Evolutionary conservation across 306 rosid species (phyloP), one percentile per base, ranked within the genome.

Genomic region (Cicer yamashitae): DNA sequence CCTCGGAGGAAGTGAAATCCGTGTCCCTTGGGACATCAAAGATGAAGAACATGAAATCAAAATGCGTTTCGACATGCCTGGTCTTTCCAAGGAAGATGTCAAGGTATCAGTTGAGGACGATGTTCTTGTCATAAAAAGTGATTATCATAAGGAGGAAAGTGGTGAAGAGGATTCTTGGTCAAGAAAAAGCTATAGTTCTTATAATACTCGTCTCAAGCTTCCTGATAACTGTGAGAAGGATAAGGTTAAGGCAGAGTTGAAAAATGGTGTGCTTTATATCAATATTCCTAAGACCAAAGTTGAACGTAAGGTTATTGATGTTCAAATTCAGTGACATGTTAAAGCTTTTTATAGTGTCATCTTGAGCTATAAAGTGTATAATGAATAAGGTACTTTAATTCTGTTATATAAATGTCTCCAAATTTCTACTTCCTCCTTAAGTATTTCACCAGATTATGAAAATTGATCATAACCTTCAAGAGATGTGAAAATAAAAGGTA

Each of bases 41-140:
- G 96, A 93, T 1, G 87, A 86, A 3, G 96, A 93, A 39, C 43
- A 89, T 1, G 90, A 89, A 72, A 84, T 93, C 71, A 88, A 51
- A 70, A 78, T 91, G 90, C 72, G 97, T 65, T 87, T 91, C 20
- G 97, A 93, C 90, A 89, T 93, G 96, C 98, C 97, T 0, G 98
- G 98, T 18, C 86, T 93, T 1, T 84, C 90, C 8, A 93, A 89
- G 71, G 92, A 89, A 25, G 88, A 91, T 62, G 94, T 91, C 20
- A 91, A 88, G 68, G 91, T 93, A 3, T 84, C 86, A 2, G 76
- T 93, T 5, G 97, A 89, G 58, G 91, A 88, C 30, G 81, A 87
- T 46, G 77, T 89, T 12, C 91, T 93, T 58, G 86, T 88, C 10
- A 84, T 93, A 12, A 84, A 70, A 77, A 94, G 91, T 51, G 81